Conservation (phyloP, 2,329 filamentous ascomycete species). For the Alternaria hordeiaustralica region DNA sequence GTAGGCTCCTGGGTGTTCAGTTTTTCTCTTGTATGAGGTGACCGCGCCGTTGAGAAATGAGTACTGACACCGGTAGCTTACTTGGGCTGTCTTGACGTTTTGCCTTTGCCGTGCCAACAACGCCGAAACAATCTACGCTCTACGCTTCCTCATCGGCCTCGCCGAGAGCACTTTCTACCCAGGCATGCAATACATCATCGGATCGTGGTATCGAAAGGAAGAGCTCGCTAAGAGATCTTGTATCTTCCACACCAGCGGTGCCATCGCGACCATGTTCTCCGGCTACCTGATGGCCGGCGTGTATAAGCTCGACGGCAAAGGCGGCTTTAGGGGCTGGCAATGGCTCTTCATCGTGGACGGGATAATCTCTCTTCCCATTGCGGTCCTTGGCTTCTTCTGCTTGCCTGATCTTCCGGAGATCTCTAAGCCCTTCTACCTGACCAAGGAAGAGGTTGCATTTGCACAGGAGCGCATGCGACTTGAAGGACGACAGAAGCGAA, state of each 20-base stretch:
- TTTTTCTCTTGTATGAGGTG: no score
- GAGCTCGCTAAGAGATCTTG: conserved; percentile 24
- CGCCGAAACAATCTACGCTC: conserved; percentile 15
- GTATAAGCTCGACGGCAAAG: conserved; percentile 64
- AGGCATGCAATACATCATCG: conserved; percentile 47
- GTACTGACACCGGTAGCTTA: conserved; percentile 2
- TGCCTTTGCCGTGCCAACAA: conserved; percentile 11
- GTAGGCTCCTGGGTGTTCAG: no score
- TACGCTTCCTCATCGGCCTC: conserved; percentile 34
- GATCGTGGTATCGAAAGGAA: conserved; percentile 28
- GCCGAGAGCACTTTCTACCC: conserved; percentile 61
- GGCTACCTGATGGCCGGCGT: conserved; percentile 60
- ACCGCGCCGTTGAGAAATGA: no score
- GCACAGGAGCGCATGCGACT: conserved; percentile 16
- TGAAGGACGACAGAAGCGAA: background rate
- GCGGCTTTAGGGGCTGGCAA: conserved; percentile 53
- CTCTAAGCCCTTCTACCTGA: conserved; percentile 19
- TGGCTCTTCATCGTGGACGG: conserved; percentile 32
- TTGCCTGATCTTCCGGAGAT: conserved; percentile 25
- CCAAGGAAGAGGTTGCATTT: conserved; percentile 13
- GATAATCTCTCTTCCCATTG: conserved; percentile 24
- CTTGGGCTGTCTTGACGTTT: conserved; percentile 7
- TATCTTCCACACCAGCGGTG: conserved; percentile 22
- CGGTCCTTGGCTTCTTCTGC: conserved; percentile 24
- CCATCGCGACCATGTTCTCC: conserved; percentile 22